Percentiles rank a stretch among this genome's conserved stretches.
These are phyloP conservation scores for Colletotrichum acutatum DNA, from an alignment of 2,329 filamentous ascomycete genomes.

Conservation along the genomic window DNA sequence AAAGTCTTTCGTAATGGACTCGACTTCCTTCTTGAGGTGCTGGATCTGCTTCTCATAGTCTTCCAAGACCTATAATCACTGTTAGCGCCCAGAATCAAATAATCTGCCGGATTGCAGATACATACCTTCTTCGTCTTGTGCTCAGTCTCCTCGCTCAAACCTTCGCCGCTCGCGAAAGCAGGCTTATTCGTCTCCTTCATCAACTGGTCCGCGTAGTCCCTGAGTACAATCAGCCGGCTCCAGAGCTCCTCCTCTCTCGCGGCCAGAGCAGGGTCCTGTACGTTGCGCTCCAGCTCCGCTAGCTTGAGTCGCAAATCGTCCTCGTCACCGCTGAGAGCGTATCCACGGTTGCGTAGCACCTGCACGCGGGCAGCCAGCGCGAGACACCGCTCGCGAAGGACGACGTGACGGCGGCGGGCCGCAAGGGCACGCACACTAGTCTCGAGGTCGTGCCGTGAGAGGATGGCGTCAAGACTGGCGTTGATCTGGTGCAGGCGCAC, in stretches of 20 bases:
- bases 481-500: conserved; percentile 83
- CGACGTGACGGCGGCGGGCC: conserved; percentile 77
- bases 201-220: conserved; percentile 77
- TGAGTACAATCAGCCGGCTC: conserved; percentile 81
- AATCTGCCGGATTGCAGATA: background rate
- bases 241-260: conserved; percentile 87
- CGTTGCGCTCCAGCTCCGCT: conserved; percentile 72
- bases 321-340: conserved; percentile 82
- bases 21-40: conserved; percentile 79
- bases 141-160: conserved; percentile 76
- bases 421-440: conserved; percentile 80
- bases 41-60: conserved; percentile 85
- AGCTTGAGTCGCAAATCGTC: conserved; percentile 82
- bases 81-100: conserved; percentile 30
- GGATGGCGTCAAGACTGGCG: conserved; percentile 75
- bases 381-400: conserved; percentile 78
- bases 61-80: conserved; percentile 71
- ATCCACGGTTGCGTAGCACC: conserved; percentile 82
- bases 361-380: conserved; percentile 83
- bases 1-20: conserved; percentile 69
- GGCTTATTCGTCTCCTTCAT: conserved; percentile 80
- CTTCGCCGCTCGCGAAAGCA: conserved; percentile 64
- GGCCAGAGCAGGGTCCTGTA: conserved; percentile 79
- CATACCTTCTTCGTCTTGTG: conserved; percentile 79
- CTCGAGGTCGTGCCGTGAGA: conserved; percentile 80